phyloP scores from a whole-genome alignment of 208 protist genomes.

The Trypanosomatidae sp. region DNA sequence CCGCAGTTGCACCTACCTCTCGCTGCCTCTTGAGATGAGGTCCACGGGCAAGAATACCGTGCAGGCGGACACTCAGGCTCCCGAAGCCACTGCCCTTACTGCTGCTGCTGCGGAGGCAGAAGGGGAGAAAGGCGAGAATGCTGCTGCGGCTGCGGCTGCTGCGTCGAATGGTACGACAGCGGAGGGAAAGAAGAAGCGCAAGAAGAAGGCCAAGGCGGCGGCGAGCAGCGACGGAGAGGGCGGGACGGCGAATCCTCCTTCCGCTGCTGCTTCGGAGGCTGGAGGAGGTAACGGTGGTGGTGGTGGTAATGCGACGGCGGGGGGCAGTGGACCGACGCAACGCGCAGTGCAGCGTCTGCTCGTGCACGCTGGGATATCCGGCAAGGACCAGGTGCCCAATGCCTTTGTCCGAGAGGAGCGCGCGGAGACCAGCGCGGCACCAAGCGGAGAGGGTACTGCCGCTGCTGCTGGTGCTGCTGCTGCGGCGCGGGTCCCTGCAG shows the following conservation, averaged over 20 bases:
- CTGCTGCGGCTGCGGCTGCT: background rate
- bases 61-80: background rate
- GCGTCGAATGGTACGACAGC: background rate
- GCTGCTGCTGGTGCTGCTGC: background rate
- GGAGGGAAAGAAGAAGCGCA: conserved; percentile 18
- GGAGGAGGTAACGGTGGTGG: background rate
- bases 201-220: conserved; percentile 7
- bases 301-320: background rate
- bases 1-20: conserved; percentile 3
- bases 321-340: conserved; percentile 2
- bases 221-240: conserved; percentile 2
- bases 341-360: conserved; percentile 20
- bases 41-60: conserved; percentile 3
- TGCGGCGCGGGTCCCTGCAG: too few relatives aligned
- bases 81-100: background rate
- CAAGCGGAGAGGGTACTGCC: background rate
- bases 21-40: conserved; percentile 26
- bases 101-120: background rate
- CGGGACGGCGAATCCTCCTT: too few relatives aligned
- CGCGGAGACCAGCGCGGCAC: too few relatives aligned
- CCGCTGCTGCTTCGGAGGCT: background rate
- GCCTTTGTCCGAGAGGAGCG: conserved; percentile 4
- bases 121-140: background rate
- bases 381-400: background rate
- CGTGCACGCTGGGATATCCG: conserved; percentile 11